Percentiles rank a stretch among this genome's conserved stretches.
Evolutionary conservation across 139 green algal genomes (phyloP).

Genomic region (Picochlorum costavermella): DNA sequence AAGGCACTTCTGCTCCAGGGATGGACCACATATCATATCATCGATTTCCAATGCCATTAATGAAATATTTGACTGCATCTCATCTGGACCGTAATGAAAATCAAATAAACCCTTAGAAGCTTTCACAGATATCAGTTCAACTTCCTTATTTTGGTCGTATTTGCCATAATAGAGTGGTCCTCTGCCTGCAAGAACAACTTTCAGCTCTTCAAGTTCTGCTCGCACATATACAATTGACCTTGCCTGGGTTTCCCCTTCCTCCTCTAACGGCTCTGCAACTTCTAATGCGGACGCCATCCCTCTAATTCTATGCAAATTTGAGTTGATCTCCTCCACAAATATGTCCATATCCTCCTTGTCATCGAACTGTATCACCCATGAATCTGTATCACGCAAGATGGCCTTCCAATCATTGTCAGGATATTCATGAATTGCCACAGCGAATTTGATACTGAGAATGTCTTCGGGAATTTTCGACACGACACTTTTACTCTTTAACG

Average conservation of each 20-base stretch:
- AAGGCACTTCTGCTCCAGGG: background rate
- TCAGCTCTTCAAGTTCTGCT: background rate
- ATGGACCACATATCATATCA: background rate
- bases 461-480: background rate
- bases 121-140: background rate
- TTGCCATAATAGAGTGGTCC: background rate
- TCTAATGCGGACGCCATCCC: too few species aligned
- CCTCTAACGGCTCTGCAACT: too few species aligned
- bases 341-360: too few species aligned
- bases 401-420: too few species aligned
- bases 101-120: background rate
- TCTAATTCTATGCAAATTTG: too few species aligned
- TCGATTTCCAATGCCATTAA: slow-evolving; percentile 51
- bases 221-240: too few species aligned
- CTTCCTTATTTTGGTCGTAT: slow-evolving; percentile 1
- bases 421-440: too few species aligned
- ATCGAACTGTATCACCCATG: too few species aligned
- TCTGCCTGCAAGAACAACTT: background rate
- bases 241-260: too few species aligned
- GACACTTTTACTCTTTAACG: slow-evolving; percentile 12
- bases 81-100: background rate
- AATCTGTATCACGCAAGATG: too few species aligned
- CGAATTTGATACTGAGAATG: background rate
- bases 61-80: slow-evolving; percentile 31
- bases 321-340: too few species aligned